Percentiles rank a stretch among this genome's conserved stretches.
Conservation (phyloP, 2,329 filamentous ascomycete species). For the Aphanocladium album region DNA sequence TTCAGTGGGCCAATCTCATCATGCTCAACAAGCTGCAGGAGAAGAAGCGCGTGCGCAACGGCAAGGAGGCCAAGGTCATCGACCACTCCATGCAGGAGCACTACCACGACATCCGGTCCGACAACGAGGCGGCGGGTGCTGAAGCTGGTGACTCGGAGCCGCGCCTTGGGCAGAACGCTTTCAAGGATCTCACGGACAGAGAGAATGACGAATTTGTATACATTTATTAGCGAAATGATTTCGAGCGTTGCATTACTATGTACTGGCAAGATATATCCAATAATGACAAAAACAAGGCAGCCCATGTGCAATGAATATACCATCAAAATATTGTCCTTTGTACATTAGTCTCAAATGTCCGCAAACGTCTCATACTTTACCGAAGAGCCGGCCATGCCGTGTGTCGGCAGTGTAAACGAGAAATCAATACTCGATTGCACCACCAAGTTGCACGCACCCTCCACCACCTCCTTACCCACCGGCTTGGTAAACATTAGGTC, state of each 20-base stretch:
- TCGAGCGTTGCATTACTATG: not conserved
- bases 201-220: conserved; percentile 66
- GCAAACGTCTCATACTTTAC: conserved; percentile 10
- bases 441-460: not conserved
- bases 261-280: not conserved
- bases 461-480: not conserved
- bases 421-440: conserved; percentile 6
- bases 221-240: conserved; percentile 40
- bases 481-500: conserved; percentile 8
- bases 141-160: conserved; percentile 17
- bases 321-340: not conserved
- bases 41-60: conserved; percentile 49
- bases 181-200: conserved; percentile 58
- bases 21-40: conserved; percentile 54
- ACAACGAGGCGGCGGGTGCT: conserved; percentile 23
- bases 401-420: conserved; percentile 15
- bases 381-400: conserved; percentile 18
- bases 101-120: conserved; percentile 31
- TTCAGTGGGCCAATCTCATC: conserved; percentile 52
- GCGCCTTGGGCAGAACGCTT: conserved; percentile 43
- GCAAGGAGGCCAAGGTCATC: conserved; percentile 54
- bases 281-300: not conserved
- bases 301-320: not conserved
- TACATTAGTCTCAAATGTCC: not conserved
- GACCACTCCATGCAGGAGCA: conserved; percentile 56